phyloP scores from a whole-genome alignment of 2,329 filamentous ascomycete species.

The Pseudonectria buxi region DNA sequence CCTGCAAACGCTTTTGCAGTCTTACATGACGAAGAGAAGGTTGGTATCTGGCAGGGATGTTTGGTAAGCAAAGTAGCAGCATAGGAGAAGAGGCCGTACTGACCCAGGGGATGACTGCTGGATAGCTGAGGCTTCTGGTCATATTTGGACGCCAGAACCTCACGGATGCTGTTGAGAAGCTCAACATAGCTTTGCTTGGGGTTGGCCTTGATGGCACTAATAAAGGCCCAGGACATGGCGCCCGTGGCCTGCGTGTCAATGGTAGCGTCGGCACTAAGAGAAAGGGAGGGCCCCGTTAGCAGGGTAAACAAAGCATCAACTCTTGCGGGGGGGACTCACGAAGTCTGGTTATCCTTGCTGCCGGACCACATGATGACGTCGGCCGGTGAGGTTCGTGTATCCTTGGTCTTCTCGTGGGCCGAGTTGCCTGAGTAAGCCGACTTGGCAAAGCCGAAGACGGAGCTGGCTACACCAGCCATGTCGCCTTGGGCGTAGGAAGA shows the following conservation, averaged over 20 bases:
- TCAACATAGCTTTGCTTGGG: conserved; percentile 95
- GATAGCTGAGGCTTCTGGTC: conserved; percentile 93
- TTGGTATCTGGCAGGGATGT: conserved; percentile 51
- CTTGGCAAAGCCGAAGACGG: conserved; percentile 80
- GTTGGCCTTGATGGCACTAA: conserved; percentile 83
- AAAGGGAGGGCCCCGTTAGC: no score
- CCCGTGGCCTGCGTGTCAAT: conserved; percentile 87
- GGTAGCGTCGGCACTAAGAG: conserved; percentile 67
- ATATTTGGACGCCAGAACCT: conserved; percentile 81
- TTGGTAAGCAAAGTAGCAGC: conserved; percentile 2
- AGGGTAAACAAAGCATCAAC: no score
- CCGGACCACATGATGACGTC: conserved; percentile 98
- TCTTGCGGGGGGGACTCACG: conserved; percentile 38
- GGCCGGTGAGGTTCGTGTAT: conserved; percentile 87
- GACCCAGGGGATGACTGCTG: conserved; percentile 92
- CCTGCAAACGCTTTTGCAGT: no score
- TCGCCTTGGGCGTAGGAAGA: conserved; percentile 78
- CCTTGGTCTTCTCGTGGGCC: conserved; percentile 70
- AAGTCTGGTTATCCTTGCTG: conserved; percentile 92
- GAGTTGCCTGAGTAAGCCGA: conserved; percentile 75
- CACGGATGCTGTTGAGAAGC: conserved; percentile 89
- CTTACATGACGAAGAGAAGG: conserved; percentile 59
- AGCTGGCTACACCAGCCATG: conserved; percentile 70
- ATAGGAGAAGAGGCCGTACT: conserved; percentile 27
- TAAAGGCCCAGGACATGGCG: conserved; percentile 98